A percentile compares a stretch with the other conserved stretches of the same genome.
These are phyloP conservation scores for Salix koriyanagi DNA, from an alignment of 345 rosid species.

Conservation along the genomic window DNA sequence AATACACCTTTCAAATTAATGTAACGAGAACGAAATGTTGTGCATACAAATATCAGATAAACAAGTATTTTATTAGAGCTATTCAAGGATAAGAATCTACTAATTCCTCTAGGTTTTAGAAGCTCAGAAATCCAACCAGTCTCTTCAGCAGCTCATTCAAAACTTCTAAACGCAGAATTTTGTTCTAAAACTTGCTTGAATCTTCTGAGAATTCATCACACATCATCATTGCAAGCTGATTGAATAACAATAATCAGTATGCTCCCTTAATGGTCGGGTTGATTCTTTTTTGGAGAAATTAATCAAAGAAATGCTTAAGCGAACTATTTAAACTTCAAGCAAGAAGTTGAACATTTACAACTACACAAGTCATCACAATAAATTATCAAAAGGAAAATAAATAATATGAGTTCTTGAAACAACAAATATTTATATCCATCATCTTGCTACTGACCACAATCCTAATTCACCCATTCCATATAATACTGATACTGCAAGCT, in stretches of 20 bases:
- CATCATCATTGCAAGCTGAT: constrained; percentile 94
- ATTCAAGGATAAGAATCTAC: constrained; percentile 1
- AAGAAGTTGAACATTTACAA: background rate
- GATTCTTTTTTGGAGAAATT: constrained; percentile 20
- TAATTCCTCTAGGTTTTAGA: constrained; percentile 19
- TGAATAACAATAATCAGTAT: constrained; percentile 56
- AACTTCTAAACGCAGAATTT: constrained; percentile 35
- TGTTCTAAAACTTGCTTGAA: constrained; percentile 43
- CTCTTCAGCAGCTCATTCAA: constrained; percentile 28
- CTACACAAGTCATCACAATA: constrained; percentile 1
- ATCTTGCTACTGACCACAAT: background rate
- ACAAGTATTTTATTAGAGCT: background rate
- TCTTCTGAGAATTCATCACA: constrained; percentile 71
- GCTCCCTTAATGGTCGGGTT: constrained; percentile 11
- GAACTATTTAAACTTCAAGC: background rate
- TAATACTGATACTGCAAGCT: background rate
- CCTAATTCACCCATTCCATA: background rate
- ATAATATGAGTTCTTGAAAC: background rate
- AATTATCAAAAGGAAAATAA: constrained; percentile 2
- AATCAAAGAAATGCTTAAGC: background rate
- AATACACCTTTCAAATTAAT: constrained; percentile 11
- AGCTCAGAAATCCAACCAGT: constrained; percentile 22
- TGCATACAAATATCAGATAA: background rate
- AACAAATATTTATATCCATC: background rate
- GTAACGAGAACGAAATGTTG: background rate